Conservation (phyloP, 345 rosid genomes). For the Linum usitatissimum region DNA sequence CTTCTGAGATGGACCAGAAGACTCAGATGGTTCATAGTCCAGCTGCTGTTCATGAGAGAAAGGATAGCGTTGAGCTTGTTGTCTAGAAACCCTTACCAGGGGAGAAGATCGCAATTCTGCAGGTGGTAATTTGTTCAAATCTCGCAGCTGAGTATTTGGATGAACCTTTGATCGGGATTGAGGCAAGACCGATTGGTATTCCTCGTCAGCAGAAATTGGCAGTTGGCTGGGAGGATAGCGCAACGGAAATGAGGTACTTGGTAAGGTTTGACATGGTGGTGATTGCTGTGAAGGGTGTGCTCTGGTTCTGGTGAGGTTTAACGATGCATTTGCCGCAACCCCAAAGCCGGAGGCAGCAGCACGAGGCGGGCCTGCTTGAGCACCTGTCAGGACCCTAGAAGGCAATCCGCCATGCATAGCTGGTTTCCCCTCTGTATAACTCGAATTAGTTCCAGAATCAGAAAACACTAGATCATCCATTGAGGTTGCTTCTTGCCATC, state of each 20-base stretch:
- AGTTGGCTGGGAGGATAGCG: constrained; percentile 19
- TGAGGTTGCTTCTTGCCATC: constrained; percentile 23
- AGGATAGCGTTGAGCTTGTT: constrained; percentile 16
- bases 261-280: constrained; percentile 29
- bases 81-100: constrained; percentile 14
- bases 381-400: constrained; percentile 29
- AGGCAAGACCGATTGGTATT: constrained; percentile 27
- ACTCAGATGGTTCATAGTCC: constrained; percentile 23
- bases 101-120: constrained; percentile 13
- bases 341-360: constrained; percentile 31
- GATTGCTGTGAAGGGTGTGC: constrained; percentile 42
- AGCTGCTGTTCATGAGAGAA: constrained; percentile 20
- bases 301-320: constrained; percentile 25
- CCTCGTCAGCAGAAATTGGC: constrained; percentile 27
- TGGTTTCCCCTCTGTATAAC: constrained; percentile 40
- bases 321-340: constrained; percentile 17
- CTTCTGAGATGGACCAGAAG: constrained; percentile 32
- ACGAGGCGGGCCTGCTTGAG: constrained; percentile 28
- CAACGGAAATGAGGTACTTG: constrained; percentile 28
- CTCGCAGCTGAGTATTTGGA: constrained; percentile 22
- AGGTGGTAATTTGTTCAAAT: constrained; percentile 21
- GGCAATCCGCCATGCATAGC: constrained; percentile 30
- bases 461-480: constrained; percentile 29
- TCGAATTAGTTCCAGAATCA: constrained; percentile 20
- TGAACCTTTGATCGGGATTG: constrained; percentile 39